phyloP scores from a whole-genome alignment of 2,329 filamentous ascomycete genomes.

The Niveomyces coronatus region DNA sequence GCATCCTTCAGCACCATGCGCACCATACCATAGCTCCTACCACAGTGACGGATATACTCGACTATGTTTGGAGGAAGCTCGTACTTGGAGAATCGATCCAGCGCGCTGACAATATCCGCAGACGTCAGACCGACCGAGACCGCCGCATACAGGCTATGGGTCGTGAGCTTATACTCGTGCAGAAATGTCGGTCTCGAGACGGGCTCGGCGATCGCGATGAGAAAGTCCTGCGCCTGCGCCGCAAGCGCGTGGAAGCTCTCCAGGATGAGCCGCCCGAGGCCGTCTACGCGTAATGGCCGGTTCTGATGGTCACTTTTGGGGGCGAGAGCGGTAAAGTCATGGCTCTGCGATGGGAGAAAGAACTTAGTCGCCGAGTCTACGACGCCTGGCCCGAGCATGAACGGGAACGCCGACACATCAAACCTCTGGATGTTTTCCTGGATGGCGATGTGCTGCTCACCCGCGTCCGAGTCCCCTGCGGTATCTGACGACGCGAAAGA shows the following conservation, averaged over 20 bases:
- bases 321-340: slow-evolving; percentile 69
- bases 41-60: slow-evolving; percentile 68
- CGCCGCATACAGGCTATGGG: slow-evolving; percentile 81
- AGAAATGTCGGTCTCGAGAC: slow-evolving; percentile 73
- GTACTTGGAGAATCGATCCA: slow-evolving; percentile 84
- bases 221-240: slow-evolving; percentile 72
- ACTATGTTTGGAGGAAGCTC: slow-evolving; percentile 72
- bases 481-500: too few relatives aligned
- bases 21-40: slow-evolving; percentile 87
- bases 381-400: too few relatives aligned
- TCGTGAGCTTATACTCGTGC: slow-evolving; percentile 79
- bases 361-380: too few relatives aligned
- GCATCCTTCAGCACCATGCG: slow-evolving; percentile 92
- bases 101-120: slow-evolving; percentile 77
- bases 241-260: slow-evolving; percentile 81
- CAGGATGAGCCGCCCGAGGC: slow-evolving; percentile 70
- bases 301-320: slow-evolving; percentile 76
- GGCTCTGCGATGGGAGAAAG: too few relatives aligned
- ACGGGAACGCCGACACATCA: too few relatives aligned
- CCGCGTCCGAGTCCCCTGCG: too few relatives aligned
- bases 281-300: slow-evolving; percentile 81
- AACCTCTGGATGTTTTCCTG: too few relatives aligned
- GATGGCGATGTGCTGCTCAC: too few relatives aligned
- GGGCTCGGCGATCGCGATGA: slow-evolving; percentile 86
- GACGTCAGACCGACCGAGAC: slow-evolving; percentile 84